Conservation (phyloP, 257 asterid species). For the Plantago major region DNA sequence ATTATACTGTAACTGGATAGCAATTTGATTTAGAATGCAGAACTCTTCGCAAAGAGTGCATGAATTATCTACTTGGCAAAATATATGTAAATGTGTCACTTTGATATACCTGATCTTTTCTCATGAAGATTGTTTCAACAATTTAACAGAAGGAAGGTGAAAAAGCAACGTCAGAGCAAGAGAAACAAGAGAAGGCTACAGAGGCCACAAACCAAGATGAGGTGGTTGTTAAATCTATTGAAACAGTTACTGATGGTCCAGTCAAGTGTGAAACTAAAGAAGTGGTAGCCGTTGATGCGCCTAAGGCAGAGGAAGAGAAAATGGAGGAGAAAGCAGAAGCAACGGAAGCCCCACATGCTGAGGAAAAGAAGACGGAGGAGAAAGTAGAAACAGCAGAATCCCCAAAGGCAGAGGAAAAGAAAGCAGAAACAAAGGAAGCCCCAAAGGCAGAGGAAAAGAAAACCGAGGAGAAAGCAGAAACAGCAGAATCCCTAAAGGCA, state of each 20-base stretch:
- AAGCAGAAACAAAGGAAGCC: not conserved
- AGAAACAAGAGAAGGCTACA: slow-evolving; percentile 15
- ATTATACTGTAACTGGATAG: not conserved
- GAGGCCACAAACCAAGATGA: slow-evolving; percentile 18
- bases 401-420: too few species aligned
- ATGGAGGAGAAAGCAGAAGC: too few species aligned
- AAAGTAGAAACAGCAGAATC: too few species aligned
- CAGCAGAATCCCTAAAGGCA: too few species aligned
- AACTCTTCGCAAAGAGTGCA: too few species aligned
- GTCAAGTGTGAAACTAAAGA: not conserved
- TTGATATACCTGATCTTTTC: not conserved
- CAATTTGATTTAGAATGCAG: not conserved
- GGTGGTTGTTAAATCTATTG: slow-evolving; percentile 15
- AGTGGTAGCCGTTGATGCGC: not conserved
- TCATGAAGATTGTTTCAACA: not conserved
- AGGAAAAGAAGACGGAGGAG: not conserved
- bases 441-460: too few species aligned
- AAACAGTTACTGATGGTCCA: slow-evolving; percentile 13
- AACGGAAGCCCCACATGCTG: too few species aligned
- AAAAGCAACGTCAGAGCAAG: slow-evolving; percentile 13
- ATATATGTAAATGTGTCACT: not conserved
- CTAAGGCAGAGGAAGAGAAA: too few species aligned
- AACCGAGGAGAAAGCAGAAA: too few species aligned
- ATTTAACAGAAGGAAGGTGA: slow-evolving; percentile 17
- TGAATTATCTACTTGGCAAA: not conserved